Conservation (phyloP, 108 stramenopile genomes). For the Nannochloropsis salina region DNA sequence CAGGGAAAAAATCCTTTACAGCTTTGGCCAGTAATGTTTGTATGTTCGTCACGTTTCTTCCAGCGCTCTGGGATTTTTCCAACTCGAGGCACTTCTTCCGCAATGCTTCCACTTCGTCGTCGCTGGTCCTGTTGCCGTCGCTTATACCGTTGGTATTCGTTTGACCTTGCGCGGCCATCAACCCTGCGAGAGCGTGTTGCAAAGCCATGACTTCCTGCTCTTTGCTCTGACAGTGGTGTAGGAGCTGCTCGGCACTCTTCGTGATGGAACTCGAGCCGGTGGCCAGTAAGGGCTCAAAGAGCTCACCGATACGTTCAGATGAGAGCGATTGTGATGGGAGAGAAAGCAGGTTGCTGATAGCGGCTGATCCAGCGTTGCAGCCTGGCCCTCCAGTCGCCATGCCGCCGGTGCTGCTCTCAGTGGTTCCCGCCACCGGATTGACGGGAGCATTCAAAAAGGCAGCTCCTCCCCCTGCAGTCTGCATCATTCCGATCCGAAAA, state of each 20-base stretch:
- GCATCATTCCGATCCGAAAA: too few relatives aligned
- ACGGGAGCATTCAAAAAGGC: too few relatives aligned
- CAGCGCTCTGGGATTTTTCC: neutral
- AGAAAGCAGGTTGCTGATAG: too few relatives aligned
- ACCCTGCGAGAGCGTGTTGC: neutral
- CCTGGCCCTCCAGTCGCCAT: too few relatives aligned
- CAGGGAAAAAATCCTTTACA: neutral
- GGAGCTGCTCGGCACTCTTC: neutral
- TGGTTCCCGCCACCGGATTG: too few relatives aligned
- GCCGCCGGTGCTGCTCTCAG: too few relatives aligned
- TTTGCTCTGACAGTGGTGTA: neutral
- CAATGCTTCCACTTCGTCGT: neutral
- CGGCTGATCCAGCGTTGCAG: too few relatives aligned
- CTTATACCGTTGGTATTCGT: neutral
- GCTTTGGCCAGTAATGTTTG: neutral
- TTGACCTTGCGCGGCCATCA: conserved; percentile 13
- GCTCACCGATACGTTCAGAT: neutral
- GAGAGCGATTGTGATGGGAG: too few relatives aligned
- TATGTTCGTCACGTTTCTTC: neutral
- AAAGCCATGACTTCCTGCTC: neutral
- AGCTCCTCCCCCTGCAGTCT: too few relatives aligned
- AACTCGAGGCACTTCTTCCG: neutral
- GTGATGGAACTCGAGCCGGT: neutral
- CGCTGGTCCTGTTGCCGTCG: neutral
- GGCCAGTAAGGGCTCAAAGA: neutral